These are phyloP conservation scores for Solanum acaule DNA, from an alignment of 257 asterid genomes.

Conservation along the genomic window DNA sequence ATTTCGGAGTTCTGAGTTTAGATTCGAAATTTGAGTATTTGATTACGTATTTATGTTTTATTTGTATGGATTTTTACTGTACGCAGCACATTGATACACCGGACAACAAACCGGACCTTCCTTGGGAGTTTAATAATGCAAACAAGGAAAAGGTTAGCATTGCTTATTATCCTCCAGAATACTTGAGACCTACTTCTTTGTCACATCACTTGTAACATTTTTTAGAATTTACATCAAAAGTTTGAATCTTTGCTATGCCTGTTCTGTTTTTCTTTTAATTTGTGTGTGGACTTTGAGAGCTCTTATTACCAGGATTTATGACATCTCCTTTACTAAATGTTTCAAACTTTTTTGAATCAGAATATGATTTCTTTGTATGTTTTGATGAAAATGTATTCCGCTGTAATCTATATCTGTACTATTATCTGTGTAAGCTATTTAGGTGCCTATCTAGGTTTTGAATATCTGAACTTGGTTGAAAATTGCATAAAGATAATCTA, in stretches of 20 bases:
- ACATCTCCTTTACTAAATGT: neutral
- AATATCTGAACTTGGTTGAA: neutral
- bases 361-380: neutral
- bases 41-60: neutral
- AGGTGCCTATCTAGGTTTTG: neutral
- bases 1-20: neutral
- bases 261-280: neutral
- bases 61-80: neutral
- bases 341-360: neutral
- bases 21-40: neutral
- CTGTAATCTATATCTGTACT: neutral
- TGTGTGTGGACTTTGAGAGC: neutral
- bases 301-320: neutral
- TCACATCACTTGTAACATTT: neutral
- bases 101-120: conserved; percentile 70
- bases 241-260: neutral
- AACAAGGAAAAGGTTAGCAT: conserved; percentile 61
- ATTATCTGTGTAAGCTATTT: neutral
- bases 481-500: neutral
- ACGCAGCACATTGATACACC: conserved; percentile 78
- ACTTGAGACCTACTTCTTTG: neutral
- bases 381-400: neutral
- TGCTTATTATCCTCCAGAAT: neutral
- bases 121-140: conserved; percentile 66
- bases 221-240: neutral